phyloP scores from a whole-genome alignment of 768 basidiomycete genomes.

The Pleurotus sapidus region DNA sequence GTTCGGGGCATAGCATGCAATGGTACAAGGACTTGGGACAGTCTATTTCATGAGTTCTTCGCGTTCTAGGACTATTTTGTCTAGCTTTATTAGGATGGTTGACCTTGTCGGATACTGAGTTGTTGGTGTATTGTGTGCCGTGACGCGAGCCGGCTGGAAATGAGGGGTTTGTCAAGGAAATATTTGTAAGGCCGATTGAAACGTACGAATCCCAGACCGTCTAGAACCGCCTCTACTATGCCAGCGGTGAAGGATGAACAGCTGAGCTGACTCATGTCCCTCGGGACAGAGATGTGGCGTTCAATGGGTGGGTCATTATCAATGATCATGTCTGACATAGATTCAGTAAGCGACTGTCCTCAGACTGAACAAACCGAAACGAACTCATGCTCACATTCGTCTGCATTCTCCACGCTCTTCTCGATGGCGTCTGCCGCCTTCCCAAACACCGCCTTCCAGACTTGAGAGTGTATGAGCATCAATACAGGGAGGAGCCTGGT shows the following conservation, averaged over 20 bases:
- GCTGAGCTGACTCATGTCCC: slow-evolving; percentile 90
- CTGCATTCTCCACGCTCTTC: slow-evolving; percentile 93
- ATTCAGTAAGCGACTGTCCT: background rate
- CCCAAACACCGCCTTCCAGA: slow-evolving; percentile 94
- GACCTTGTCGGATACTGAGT: slow-evolving; percentile 79
- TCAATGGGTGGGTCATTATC: slow-evolving; percentile 95
- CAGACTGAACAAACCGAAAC: background rate
- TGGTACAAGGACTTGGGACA: background rate
- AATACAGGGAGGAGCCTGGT: slow-evolving; percentile 87
- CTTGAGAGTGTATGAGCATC: slow-evolving; percentile 92
- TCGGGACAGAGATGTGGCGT: slow-evolving; percentile 88
- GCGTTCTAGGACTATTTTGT: slow-evolving; percentile 88
- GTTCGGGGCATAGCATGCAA: too few relatives aligned
- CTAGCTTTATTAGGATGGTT: slow-evolving; percentile 97
- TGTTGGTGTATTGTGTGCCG: slow-evolving; percentile 90
- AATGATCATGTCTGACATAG: slow-evolving; percentile 85
- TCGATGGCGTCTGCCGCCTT: slow-evolving; percentile 94
- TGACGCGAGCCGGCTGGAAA: slow-evolving; percentile 88
- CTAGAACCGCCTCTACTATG: slow-evolving; percentile 94
- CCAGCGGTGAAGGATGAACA: slow-evolving; percentile 98
- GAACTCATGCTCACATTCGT: slow-evolving; percentile 70
- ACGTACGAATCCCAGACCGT: slow-evolving; percentile 91
- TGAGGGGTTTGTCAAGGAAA: background rate
- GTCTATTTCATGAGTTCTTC: slow-evolving; percentile 81
- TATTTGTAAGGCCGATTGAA: background rate